Conservation (phyloP, 805 yeast species). For the Wickerhamiella lipophila region DNA sequence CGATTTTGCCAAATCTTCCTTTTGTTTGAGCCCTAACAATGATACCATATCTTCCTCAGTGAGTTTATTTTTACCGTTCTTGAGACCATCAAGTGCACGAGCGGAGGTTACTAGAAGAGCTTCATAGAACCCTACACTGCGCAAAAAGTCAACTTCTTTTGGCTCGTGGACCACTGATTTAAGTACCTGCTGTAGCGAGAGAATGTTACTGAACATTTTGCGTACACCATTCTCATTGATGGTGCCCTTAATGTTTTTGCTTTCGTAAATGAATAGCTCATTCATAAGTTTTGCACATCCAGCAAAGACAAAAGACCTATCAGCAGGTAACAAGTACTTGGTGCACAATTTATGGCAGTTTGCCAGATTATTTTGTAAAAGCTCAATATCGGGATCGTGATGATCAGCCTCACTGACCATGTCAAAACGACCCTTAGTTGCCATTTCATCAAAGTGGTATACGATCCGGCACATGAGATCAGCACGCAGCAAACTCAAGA, state of each 20-base stretch:
- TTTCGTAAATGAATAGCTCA: slow-evolving; percentile 39
- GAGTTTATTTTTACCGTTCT: slow-evolving; percentile 17
- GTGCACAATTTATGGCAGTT: slow-evolving; percentile 35
- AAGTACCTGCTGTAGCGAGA: slow-evolving; percentile 57
- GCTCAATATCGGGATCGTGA: slow-evolving; percentile 42
- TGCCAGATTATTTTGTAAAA: slow-evolving; percentile 39
- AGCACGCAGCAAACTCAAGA: slow-evolving; percentile 39
- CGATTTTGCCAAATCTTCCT: slow-evolving; percentile 14
- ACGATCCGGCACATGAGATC: slow-evolving; percentile 44
- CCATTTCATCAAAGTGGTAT: slow-evolving; percentile 40
- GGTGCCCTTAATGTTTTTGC: slow-evolving; percentile 38
- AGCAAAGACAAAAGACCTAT: slow-evolving; percentile 29
- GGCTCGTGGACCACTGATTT: slow-evolving; percentile 44
- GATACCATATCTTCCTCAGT: slow-evolving; percentile 16
- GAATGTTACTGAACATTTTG: slow-evolving; percentile 46
- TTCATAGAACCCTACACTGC: slow-evolving; percentile 45
- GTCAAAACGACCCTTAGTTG: slow-evolving; percentile 39
- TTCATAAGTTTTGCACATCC: slow-evolving; percentile 46
- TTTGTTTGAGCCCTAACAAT: slow-evolving; percentile 18
- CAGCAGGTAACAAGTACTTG: slow-evolving; percentile 24
- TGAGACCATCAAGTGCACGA: slow-evolving; percentile 19
- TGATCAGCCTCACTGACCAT: slow-evolving; percentile 45
- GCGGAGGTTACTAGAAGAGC: slow-evolving; percentile 19
- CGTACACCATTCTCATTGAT: slow-evolving; percentile 45
- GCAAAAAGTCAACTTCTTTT: slow-evolving; percentile 40